Conservation (phyloP, 306 rosid genomes). For the Mimosa pudica region DNA sequence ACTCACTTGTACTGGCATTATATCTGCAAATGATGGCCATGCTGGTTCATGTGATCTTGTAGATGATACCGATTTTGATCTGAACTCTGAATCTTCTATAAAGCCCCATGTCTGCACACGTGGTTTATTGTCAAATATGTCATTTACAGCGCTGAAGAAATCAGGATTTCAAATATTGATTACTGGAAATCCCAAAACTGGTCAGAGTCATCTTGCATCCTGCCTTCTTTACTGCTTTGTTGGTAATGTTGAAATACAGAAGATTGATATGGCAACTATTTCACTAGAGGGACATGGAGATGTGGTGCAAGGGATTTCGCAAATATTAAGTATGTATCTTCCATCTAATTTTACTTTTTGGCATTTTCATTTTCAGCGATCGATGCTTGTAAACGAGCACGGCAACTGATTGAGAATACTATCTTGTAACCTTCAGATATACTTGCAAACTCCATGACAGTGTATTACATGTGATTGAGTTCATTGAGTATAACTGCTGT, state of each 20-base stretch:
- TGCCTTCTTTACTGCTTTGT: conserved; percentile 85
- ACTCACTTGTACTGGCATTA: conserved; percentile 66
- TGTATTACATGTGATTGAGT: conserved; percentile 2
- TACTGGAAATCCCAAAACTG: conserved; percentile 78
- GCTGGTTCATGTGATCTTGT: conserved; percentile 42
- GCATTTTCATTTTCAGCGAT: conserved; percentile 8
- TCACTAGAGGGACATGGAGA: conserved; percentile 95
- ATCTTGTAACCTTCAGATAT: conserved; percentile 1
- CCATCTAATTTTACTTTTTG: conserved; percentile 31
- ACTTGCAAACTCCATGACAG: conserved; percentile 14
- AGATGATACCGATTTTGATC: conserved; percentile 36
- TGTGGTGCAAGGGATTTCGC: conserved; percentile 78
- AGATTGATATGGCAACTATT: conserved; percentile 93
- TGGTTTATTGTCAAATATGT: conserved; percentile 39
- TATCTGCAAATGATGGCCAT: conserved; percentile 47
- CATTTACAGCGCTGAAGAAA: conserved; percentile 49
- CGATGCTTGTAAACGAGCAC: conserved; percentile 8
- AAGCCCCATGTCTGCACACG: conserved; percentile 46
- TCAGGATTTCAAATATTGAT: conserved; percentile 78
- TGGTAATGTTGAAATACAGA: conserved; percentile 74
- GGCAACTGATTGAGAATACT: conserved; percentile 1
- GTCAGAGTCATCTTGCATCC: conserved; percentile 94
- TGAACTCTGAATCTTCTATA: conserved; percentile 37
- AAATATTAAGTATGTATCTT: conserved; percentile 67
- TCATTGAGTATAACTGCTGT: neutral